Conservation (phyloP, 129 eudicot genomes). For the Centella asiatica region DNA sequence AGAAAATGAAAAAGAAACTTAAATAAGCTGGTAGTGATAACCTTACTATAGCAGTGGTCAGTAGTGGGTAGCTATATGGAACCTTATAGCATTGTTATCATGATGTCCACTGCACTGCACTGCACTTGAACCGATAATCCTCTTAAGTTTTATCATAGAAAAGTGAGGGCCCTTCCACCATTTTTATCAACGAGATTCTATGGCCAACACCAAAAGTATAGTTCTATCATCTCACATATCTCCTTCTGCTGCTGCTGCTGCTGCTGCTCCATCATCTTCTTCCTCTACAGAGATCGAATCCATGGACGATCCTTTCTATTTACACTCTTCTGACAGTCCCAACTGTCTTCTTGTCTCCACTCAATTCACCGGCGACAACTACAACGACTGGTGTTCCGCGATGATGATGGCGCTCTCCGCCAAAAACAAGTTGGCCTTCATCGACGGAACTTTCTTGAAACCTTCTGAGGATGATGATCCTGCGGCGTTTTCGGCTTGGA, state of each 20-base stretch:
- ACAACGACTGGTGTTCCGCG: slow-evolving; percentile 8
- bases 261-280: neutral
- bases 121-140: too few relatives aligned
- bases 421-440: slow-evolving; percentile 1
- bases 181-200: neutral
- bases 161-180: too few relatives aligned
- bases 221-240: neutral
- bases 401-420: slow-evolving; percentile 10
- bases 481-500: slow-evolving; percentile 4
- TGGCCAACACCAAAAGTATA: neutral
- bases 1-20: too few relatives aligned
- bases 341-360: slow-evolving; percentile 2
- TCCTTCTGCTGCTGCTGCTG: too few relatives aligned
- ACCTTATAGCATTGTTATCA: too few relatives aligned
- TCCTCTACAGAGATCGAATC: slow-evolving; percentile 1
- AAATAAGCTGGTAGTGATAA: too few relatives aligned
- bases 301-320: slow-evolving; percentile 4
- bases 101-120: too few relatives aligned
- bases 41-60: too few relatives aligned
- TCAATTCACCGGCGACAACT: slow-evolving; percentile 5
- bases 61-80: too few relatives aligned
- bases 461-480: slow-evolving; percentile 4
- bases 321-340: slow-evolving; percentile 4
- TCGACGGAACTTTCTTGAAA: slow-evolving; percentile 3
- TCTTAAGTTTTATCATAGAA: too few relatives aligned